Evolutionary conservation across 2,329 filamentous ascomycete genomes (phyloP), one percentile per base, ranked within the genome.

Genomic region (Aschersonia sp.): DNA sequence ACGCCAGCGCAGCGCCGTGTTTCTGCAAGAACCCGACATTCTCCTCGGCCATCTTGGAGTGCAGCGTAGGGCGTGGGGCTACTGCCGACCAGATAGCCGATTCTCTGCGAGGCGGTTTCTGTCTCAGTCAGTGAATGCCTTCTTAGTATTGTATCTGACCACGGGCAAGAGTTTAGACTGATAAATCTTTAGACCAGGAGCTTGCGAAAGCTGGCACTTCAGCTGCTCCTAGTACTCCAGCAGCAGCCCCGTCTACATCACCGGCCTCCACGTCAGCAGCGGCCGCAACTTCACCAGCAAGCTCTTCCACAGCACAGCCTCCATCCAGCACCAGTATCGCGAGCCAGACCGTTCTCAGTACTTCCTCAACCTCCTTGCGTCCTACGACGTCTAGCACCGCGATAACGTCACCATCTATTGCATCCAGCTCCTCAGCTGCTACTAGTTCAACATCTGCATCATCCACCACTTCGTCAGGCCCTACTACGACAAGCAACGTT

Each of bases 21-120:
- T 59, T 73, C 12, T 73, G 71, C 52, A 54, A 51, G 31, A 62
- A 63, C 9, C 47, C 57, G 1, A 55, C 55, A 22, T 68, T 67
- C 47, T 44, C 55, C 31, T 55, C 55, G 47, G 66, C 64, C n/a
- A 60, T 71, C 44, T 55, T 58, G 29, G 68, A 71, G 45, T 72
- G 69, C 49, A 61, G 54, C 43, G 55, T 57, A 10, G 43, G 46
- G 8, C 63, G 60, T 50, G 55, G 51, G 41, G 58, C 55, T 42
- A 53, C 51, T 9, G 45, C 51, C 10, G 52, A 51, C 30, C 55
- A 56, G 35, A 52, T 60, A 33, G 46, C 47, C 10, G 48, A 46
- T 9, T 51, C 47, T 30, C 47, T 63, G 8, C 46, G 48, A 10
- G 45, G 44, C 14, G 50, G 53, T 30, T 56, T 57, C 46, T 60